Evolutionary conservation across 257 asterid genomes (phyloP), one percentile per base, ranked within the genome.

Genomic region (Cruciata laevipes): DNA sequence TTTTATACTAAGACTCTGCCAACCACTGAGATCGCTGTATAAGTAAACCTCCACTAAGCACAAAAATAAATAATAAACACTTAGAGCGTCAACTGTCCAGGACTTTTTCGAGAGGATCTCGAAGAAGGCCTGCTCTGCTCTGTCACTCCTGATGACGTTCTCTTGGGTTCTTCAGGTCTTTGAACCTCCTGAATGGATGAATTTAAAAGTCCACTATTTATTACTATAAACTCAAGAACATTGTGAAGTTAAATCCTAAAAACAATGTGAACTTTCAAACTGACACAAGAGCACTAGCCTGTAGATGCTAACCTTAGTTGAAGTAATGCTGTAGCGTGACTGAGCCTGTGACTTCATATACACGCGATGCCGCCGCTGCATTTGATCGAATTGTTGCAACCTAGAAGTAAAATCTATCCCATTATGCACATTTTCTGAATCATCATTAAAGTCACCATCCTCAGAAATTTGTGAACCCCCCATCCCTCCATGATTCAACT

Each of bases 281-380:
- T 21, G 35, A 33, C 6, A 18, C 12, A 37, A 53, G 9, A 51
- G 5, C 44, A 63, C 38, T 24, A 47, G 59, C 65, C 37, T 30
- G 65, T 30, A 23, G 70, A 55, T 35, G 66, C 84, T 67, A 75
- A 92, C 98, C 98, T 83, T 87, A 11, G 81, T 56, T 51, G 86
- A 78, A 49, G 77, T 66, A 56, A 94, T 82, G 78, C 67, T 73
- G 73, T 61, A 68, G 38, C 84, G 88, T 60, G 84, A 75, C 64
- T 69, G 83, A 38, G 88, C 70, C 66, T 74, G 90, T 25, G 81
- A 67, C 84, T 77, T 95, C 27, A 80, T 73, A 74, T 81, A 83
- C 65, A 53, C 61, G 18, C 95, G 92, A 70, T 91, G 99, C 78
- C 78, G 93, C 71, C 74, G 83, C 81, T 95, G 99, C 74, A 87